Conservation (phyloP, 169 alveolate genomes). For the Amoebophrya sp. region DNA sequence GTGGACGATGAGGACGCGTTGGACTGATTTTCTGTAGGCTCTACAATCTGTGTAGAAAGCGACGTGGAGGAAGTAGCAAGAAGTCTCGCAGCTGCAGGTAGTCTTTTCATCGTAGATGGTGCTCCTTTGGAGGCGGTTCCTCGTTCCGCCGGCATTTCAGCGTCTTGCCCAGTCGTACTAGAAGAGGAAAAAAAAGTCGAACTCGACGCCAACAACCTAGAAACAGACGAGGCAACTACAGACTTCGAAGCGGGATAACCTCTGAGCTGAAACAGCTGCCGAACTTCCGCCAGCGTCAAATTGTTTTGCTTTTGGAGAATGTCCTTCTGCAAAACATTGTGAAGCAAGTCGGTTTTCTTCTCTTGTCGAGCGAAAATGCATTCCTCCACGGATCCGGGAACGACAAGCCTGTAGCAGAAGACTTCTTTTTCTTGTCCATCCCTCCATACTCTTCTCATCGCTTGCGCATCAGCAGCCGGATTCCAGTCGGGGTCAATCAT, state of each 20-base stretch:
- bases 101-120: too few relatives aligned
- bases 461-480: background rate
- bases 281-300: background rate
- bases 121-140: too few relatives aligned
- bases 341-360: background rate
- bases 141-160: too few relatives aligned
- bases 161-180: too few relatives aligned
- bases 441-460: background rate
- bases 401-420: background rate
- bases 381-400: background rate
- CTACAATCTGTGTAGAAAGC: too few relatives aligned
- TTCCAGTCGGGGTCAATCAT: background rate
- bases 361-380: background rate
- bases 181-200: too few relatives aligned
- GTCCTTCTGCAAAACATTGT: background rate
- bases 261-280: background rate
- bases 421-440: background rate
- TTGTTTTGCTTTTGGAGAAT: background rate
- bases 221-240: background rate
- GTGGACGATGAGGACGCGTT: too few relatives aligned
- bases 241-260: background rate
- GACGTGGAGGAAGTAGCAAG: too few relatives aligned
- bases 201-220: too few relatives aligned
- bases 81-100: too few relatives aligned
- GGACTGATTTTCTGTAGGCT: too few relatives aligned